Evolutionary conservation across 768 basidiomycete species (phyloP).

Genomic region (Kwoniella newhampshirensis): DNA sequence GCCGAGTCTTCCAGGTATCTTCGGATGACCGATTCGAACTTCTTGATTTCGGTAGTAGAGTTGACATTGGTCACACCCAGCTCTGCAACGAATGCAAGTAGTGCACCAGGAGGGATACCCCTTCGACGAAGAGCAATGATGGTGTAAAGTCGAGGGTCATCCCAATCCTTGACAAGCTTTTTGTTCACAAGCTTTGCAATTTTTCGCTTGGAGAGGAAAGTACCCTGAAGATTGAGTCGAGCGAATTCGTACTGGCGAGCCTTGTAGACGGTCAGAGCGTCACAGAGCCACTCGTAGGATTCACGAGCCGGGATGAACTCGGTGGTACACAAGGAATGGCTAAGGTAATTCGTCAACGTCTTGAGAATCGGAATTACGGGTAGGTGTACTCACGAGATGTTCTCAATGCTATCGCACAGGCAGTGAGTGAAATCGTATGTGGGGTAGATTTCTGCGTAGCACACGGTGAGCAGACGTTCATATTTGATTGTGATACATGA

Average conservation of each 20-base stretch:
- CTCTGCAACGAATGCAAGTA: slow-evolving; percentile 84
- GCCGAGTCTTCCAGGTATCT: slow-evolving; percentile 84
- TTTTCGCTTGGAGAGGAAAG: slow-evolving; percentile 95
- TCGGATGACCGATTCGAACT: slow-evolving; percentile 86
- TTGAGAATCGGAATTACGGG: not conserved
- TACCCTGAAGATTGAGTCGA: slow-evolving; percentile 85
- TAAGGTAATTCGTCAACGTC: slow-evolving; percentile 52
- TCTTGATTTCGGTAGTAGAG: slow-evolving; percentile 77
- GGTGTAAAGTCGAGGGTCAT: slow-evolving; percentile 95
- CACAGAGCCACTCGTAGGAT: slow-evolving; percentile 99
- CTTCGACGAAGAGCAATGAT: slow-evolving; percentile 91
- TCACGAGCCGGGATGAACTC: slow-evolving; percentile 95
- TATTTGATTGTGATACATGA: slow-evolving; percentile 3
- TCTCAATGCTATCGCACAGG: slow-evolving; percentile 95
- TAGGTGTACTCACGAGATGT: slow-evolving; percentile 78
- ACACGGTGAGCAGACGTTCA: slow-evolving; percentile 7
- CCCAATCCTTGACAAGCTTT: slow-evolving; percentile 85
- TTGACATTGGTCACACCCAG: slow-evolving; percentile 88
- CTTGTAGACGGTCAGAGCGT: slow-evolving; percentile 95
- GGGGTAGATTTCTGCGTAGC: slow-evolving; percentile 69
- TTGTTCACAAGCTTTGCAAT: slow-evolving; percentile 83
- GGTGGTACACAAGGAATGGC: slow-evolving; percentile 93
- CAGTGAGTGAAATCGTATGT: slow-evolving; percentile 99
- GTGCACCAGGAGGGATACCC: slow-evolving; percentile 94
- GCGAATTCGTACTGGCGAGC: slow-evolving; percentile 97